These are phyloP conservation scores for Eragrostis curvula DNA, from an alignment of 176 grass and related monocot species.

Conservation along the genomic window DNA sequence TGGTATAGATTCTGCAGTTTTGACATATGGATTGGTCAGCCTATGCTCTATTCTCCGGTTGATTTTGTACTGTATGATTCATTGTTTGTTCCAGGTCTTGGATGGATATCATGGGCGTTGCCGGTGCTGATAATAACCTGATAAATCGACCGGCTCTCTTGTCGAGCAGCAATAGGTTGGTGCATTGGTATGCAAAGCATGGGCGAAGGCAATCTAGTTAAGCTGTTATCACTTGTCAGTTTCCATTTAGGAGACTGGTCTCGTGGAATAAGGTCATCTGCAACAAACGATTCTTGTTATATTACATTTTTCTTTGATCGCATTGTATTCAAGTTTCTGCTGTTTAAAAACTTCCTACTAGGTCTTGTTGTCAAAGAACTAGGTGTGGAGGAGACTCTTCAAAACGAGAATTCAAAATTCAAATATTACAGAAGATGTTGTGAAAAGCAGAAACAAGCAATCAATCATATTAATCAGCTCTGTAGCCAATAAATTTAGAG, in stretches of 20 bases:
- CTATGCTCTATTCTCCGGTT: neutral
- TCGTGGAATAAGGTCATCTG: neutral
- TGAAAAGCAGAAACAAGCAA: neutral
- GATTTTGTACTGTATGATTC: neutral
- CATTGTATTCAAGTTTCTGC: neutral
- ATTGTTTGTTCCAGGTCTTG: neutral
- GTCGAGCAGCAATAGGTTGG: neutral
- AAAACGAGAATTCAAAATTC: neutral
- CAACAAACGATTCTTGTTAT: neutral
- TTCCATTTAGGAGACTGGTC: neutral
- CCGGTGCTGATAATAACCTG: neutral
- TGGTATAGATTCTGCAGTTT: constrained; percentile 61
- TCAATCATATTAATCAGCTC: neutral
- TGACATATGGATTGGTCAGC: constrained; percentile 4
- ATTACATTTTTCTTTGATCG: no score
- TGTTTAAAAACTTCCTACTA: neutral
- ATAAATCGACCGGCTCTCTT: no score
- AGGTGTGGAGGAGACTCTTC: no score
- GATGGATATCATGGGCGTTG: neutral
- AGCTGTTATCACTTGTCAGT: neutral
- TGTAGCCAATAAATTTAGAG: neutral
- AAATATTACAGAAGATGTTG: neutral
- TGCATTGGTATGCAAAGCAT: neutral
- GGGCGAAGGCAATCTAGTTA: neutral
- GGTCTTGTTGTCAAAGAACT: neutral